phyloP scores from a whole-genome alignment of 441 rosid species.

The Bruguiera hainesii region DNA sequence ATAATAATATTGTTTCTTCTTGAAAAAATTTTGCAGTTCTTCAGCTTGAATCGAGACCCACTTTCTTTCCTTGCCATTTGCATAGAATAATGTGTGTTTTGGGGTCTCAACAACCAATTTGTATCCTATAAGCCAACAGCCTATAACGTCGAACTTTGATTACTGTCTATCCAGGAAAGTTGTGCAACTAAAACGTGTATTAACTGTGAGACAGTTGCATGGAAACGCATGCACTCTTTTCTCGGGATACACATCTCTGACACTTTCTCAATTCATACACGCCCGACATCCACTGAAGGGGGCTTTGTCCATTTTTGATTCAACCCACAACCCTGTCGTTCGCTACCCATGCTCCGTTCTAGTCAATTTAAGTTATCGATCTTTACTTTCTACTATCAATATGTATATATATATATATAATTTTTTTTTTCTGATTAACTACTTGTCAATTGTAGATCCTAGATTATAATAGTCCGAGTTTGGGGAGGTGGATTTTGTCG shows the following conservation, averaged over 20 bases:
- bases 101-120: too few species aligned
- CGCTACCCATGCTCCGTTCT: conserved; percentile 3
- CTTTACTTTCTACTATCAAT: neutral
- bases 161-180: neutral
- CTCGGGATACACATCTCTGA: conserved; percentile 11
- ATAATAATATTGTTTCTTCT: too few species aligned
- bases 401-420: too few species aligned
- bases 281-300: conserved; percentile 34
- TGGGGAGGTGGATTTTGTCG: too few species aligned
- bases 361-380: neutral
- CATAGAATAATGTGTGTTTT: too few species aligned
- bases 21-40: too few species aligned
- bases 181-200: conserved; percentile 13
- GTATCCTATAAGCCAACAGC: too few species aligned
- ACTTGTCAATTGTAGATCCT: too few species aligned
- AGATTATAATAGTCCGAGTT: too few species aligned
- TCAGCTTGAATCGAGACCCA: too few species aligned
- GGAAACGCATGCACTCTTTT: conserved; percentile 36
- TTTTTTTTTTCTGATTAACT: neutral
- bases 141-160: neutral
- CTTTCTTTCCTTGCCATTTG: too few species aligned
- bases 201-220: conserved; percentile 38
- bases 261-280: conserved; percentile 17
- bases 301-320: conserved; percentile 22
- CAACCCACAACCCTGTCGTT: conserved; percentile 34